These are phyloP conservation scores for Hamigera avellanea DNA, from an alignment of 495 filamentous ascomycete species.

Conservation along the genomic window DNA sequence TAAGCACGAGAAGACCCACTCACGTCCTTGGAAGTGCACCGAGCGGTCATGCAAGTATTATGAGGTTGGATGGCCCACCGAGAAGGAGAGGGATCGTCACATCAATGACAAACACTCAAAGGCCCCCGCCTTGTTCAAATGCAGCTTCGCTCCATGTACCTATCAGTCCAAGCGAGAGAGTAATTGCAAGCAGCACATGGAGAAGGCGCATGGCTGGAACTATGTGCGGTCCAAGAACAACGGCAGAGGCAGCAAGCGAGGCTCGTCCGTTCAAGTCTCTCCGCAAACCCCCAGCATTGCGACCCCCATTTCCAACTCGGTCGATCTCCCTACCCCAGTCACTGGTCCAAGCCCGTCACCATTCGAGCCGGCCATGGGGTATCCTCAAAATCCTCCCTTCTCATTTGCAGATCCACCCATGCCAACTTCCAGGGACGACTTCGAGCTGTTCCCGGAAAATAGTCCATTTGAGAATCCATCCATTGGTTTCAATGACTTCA, in stretches of 20 bases:
- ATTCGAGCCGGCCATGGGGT: conserved; percentile 4
- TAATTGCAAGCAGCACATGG: conserved; percentile 99
- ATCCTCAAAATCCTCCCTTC: conserved; percentile 12
- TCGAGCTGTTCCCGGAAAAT: conserved; percentile 13
- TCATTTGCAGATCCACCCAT: conserved; percentile 22
- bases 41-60: conserved; percentile 73
- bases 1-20: conserved; percentile 97
- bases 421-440: conserved; percentile 11
- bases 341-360: conserved; percentile 19
- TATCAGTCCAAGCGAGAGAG: conserved; percentile 93
- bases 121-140: conserved; percentile 66
- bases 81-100: conserved; percentile 94
- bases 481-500: conserved; percentile 7
- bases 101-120: conserved; percentile 87
- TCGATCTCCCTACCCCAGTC: conserved; percentile 20
- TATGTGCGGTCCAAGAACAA: conserved; percentile 92
- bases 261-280: conserved; percentile 19
- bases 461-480: conserved; percentile 7
- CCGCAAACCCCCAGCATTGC: conserved; percentile 44
- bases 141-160: conserved; percentile 72
- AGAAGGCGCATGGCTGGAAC: conserved; percentile 85
- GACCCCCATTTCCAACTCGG: conserved; percentile 36
- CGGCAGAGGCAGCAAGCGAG: conserved; percentile 39
- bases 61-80: conserved; percentile 84
- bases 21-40: conserved; percentile 87